These are phyloP conservation scores for Komagataea norvegica DNA, from an alignment of 1,139 yeast species.

Conservation along the genomic window DNA sequence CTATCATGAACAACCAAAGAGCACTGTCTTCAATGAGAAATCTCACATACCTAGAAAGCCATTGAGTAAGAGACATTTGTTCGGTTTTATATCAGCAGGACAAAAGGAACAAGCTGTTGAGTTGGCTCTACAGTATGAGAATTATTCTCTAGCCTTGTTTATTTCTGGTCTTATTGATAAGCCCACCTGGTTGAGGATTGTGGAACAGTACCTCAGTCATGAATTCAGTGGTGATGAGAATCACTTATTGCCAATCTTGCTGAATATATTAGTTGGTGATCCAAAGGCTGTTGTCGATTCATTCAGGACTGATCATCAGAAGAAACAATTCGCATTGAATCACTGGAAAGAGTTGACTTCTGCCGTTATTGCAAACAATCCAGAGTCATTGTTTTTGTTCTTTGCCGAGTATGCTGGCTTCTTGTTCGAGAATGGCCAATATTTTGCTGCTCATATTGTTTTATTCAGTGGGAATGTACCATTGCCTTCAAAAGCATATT, in stretches of 20 bases:
- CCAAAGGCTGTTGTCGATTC: conserved; percentile 49
- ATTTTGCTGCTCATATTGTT: conserved; percentile 41
- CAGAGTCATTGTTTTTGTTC: conserved; percentile 42
- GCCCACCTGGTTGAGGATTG: conserved; percentile 56
- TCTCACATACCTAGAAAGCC: conserved; percentile 9
- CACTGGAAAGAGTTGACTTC: conserved; percentile 52
- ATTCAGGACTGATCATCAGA: conserved; percentile 36
- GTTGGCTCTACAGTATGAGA: conserved; percentile 55
- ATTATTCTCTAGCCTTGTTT: conserved; percentile 76
- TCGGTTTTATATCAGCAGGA: conserved; percentile 39
- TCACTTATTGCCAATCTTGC: conserved; percentile 55
- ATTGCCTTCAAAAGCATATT: conserved; percentile 27
- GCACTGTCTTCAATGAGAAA: conserved; percentile 4
- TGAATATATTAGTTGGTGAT: conserved; percentile 65
- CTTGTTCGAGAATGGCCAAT: conserved; percentile 36
- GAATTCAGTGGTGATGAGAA: conserved; percentile 43
- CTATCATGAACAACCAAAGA: conserved; percentile 14
- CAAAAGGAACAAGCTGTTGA: conserved; percentile 62
- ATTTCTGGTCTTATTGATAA: conserved; percentile 64
- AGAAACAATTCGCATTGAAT: conserved; percentile 44
- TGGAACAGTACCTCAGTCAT: conserved; percentile 43
- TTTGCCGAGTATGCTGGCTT: conserved; percentile 53
- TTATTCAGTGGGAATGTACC: conserved; percentile 48
- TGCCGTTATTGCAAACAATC: conserved; percentile 36
- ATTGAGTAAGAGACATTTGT: conserved; percentile 23